These are phyloP conservation scores for Solioccasus polychromus DNA, from an alignment of 768 basidiomycete genomes.

Conservation along the genomic window DNA sequence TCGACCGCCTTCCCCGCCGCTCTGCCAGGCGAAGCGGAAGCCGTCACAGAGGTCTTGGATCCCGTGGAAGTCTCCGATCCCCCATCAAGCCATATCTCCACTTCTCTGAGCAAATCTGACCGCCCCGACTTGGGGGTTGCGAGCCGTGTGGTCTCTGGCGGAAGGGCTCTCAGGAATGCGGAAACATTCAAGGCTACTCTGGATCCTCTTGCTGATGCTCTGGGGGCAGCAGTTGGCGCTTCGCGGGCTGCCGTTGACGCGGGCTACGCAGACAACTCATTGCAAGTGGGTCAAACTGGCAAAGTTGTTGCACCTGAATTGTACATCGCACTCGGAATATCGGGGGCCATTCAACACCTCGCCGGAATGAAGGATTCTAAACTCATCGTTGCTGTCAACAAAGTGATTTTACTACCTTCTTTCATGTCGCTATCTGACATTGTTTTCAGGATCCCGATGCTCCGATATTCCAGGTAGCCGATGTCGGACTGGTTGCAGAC, in stretches of 20 bases:
- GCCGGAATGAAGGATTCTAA: slow-evolving; percentile 99
- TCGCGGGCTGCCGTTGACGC: slow-evolving; percentile 97
- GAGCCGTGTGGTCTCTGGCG: slow-evolving; percentile 88
- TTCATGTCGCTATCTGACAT: slow-evolving; percentile 12
- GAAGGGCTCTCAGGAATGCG: slow-evolving; percentile 90
- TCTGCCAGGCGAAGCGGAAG: slow-evolving; percentile 44
- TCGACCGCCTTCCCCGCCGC: slow-evolving; percentile 85
- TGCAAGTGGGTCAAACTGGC: slow-evolving; percentile 99
- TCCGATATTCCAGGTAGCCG: slow-evolving; percentile 98
- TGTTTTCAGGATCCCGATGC: slow-evolving; percentile 78
- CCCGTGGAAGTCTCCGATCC: slow-evolving; percentile 57
- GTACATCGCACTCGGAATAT: slow-evolving; percentile 96
- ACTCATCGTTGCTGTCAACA: slow-evolving; percentile 97
- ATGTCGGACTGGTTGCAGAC: slow-evolving; percentile 91
- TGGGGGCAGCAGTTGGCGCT: slow-evolving; percentile 97
- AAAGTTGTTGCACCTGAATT: slow-evolving; percentile 97
- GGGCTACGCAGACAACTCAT: slow-evolving; percentile 94
- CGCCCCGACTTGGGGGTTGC: slow-evolving; percentile 91
- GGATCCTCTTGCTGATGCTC: slow-evolving; percentile 87
- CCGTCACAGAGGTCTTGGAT: slow-evolving; percentile 59
- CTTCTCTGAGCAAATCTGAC: slow-evolving; percentile 82
- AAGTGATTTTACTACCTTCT: slow-evolving; percentile 46
- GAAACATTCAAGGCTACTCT: slow-evolving; percentile 87
- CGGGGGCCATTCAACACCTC: slow-evolving; percentile 97
- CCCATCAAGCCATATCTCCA: slow-evolving; percentile 60